Base-by-base conservation (phyloP, 2,329 filamentous ascomycete species). In the Cladophialophora immunda region DNA sequence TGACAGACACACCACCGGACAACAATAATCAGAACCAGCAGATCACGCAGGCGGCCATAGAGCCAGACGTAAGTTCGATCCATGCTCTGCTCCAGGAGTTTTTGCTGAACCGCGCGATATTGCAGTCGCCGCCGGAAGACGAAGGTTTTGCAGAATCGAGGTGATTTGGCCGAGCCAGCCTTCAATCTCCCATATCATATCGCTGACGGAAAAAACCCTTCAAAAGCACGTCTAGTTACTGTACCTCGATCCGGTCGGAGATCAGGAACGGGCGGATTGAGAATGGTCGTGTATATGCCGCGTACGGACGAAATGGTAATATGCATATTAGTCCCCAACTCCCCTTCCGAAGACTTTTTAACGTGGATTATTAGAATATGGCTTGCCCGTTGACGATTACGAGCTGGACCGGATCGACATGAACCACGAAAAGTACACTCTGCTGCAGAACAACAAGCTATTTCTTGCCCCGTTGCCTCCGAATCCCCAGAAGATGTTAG, bases 371-470 rank as follows among this genome's bases (percentile, higher is more conserved):
- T 41, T 19, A 41, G 38, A 41, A 41, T 69, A 69, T 52, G 68
- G 68, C 22, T 58, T 70, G 67, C 69, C 68, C 17, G 59, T 70
- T 22, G 69, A 71, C 41, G 69, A 71, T 25, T 29, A 38, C 13
- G 69, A 71, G 60, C 57, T 64, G 66, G 69, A 71, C 19, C 69
- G 69, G 13, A 68, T 70, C 58, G 68, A 68, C 34, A 36, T 70
- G 38, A 41, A 65, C 29, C 69, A 71, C 41, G 54, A 45, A 36
- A 70, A 68, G 34, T 71, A 68, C 41, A 45, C 61, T 27, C 45
- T 70, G 27, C 32, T 71, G 11, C n/a, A 68, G 38, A 68, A 62
- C n/a, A 60, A 66, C 27, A 66, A 55, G 32, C 68, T 64, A n/a
- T 68, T 65, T 50, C 58, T 71, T 7, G 68, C 68, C 11, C 70